Conservation (phyloP, 179 eudicot genomes). For the Beta lomatogona region DNA sequence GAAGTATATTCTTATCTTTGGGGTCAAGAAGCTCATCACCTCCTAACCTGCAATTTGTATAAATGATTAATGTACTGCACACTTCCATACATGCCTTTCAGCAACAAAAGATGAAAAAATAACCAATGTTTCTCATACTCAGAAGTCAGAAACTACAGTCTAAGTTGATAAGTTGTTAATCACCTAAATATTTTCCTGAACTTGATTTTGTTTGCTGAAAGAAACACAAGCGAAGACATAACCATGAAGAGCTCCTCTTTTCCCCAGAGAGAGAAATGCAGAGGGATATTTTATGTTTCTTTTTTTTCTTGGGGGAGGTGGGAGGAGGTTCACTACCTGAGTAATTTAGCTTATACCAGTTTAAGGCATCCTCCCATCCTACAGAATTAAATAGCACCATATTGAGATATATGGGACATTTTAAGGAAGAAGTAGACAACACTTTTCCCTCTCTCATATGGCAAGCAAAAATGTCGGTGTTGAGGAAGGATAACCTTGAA, state of each 20-base stretch:
- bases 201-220: neutral
- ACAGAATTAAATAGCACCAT: too few species aligned
- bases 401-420: neutral
- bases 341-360: neutral
- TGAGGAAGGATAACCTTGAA: neutral
- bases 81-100: too few species aligned
- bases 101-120: neutral
- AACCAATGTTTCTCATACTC: neutral
- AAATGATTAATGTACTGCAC: too few species aligned
- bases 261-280: neutral
- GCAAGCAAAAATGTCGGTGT: neutral
- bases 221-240: neutral
- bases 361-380: neutral
- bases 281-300: too few species aligned
- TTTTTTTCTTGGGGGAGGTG: too few species aligned
- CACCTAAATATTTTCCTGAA: neutral
- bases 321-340: too few species aligned
- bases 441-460: neutral
- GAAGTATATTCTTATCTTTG: neutral
- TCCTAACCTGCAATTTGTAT: neutral
- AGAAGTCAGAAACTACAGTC: neutral
- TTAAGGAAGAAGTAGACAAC: neutral
- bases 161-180: neutral
- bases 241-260: neutral
- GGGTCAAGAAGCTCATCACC: neutral